These are phyloP conservation scores for Crassisporium funariophilum DNA, from an alignment of 768 basidiomycete genomes.

Conservation along the genomic window DNA sequence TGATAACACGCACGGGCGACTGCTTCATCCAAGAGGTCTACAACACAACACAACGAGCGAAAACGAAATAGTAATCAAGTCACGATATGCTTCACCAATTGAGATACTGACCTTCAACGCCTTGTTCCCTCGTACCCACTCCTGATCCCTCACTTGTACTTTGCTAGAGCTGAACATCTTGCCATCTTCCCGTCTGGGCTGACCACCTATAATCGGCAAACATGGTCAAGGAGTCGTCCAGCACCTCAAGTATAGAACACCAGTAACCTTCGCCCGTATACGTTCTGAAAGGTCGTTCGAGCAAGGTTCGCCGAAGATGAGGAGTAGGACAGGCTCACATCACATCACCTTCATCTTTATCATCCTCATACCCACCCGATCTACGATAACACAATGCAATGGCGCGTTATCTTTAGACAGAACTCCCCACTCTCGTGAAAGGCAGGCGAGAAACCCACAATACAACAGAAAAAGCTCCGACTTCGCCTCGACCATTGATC, in stretches of 20 bases:
- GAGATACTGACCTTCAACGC: slow-evolving; percentile 7
- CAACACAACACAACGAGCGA: neutral
- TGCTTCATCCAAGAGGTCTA: slow-evolving; percentile 7
- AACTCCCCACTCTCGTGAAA: neutral
- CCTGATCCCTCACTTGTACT: slow-evolving; percentile 13
- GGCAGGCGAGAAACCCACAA: slow-evolving; percentile 7
- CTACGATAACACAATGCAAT: slow-evolving; percentile 2
- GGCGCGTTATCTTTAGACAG: neutral
- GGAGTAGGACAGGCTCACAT: slow-evolving; percentile 12
- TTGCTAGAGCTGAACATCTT: slow-evolving; percentile 2
- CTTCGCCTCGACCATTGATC: slow-evolving; percentile 8
- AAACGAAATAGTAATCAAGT: neutral
- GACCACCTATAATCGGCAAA: slow-evolving; percentile 3
- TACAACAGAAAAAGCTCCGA: slow-evolving; percentile 11
- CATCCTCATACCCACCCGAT: slow-evolving; percentile 21
- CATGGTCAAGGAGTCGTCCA: neutral
- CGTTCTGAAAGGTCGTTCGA: slow-evolving; percentile 8
- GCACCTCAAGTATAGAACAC: neutral
- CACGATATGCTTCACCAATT: too few relatives aligned
- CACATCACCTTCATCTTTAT: slow-evolving; percentile 19
- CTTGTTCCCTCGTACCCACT: slow-evolving; percentile 14
- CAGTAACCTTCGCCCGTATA: slow-evolving; percentile 18
- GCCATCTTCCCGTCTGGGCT: neutral
- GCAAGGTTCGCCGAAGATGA: neutral
- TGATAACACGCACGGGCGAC: slow-evolving; percentile 15